phyloP scores from a whole-genome alignment of 2,329 filamentous ascomycete genomes.

The Lasiodiplodia theobromae region DNA sequence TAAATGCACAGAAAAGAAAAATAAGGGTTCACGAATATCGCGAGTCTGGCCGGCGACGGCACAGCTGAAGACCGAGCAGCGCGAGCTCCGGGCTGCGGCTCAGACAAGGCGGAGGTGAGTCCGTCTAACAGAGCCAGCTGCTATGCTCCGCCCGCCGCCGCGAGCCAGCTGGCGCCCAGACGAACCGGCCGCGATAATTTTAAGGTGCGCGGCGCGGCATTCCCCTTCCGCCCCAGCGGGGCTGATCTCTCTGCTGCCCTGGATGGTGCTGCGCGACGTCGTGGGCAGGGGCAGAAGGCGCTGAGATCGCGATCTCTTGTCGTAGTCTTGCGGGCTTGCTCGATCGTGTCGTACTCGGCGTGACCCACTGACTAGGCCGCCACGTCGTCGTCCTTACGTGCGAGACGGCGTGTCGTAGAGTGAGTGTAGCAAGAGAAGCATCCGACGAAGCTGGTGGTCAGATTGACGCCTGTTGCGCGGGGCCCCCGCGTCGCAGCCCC shows the following conservation, averaged over 20 bases:
- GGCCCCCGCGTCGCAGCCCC: background rate
- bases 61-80: background rate
- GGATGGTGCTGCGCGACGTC: constrained; percentile 7
- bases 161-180: background rate
- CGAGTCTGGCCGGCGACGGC: background rate
- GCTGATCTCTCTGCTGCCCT: background rate
- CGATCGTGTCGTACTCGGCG: background rate
- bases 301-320: constrained; percentile 16
- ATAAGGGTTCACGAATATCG: constrained; percentile 4
- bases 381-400: constrained; percentile 19
- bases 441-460: background rate
- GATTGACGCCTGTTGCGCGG: background rate
- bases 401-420: background rate
- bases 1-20: background rate
- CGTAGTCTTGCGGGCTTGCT: background rate
- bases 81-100: background rate
- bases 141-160: background rate
- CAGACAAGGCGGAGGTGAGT: background rate
- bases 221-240: background rate
- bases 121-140: background rate
- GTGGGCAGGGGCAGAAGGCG: background rate
- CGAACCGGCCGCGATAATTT: background rate
- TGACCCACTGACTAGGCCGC: constrained; percentile 9
- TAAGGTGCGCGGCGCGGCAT: background rate
- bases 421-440: constrained; percentile 23